These are phyloP conservation scores for Pogostemon cablin DNA, from an alignment of 257 asterid genomes.

Conservation along the genomic window DNA sequence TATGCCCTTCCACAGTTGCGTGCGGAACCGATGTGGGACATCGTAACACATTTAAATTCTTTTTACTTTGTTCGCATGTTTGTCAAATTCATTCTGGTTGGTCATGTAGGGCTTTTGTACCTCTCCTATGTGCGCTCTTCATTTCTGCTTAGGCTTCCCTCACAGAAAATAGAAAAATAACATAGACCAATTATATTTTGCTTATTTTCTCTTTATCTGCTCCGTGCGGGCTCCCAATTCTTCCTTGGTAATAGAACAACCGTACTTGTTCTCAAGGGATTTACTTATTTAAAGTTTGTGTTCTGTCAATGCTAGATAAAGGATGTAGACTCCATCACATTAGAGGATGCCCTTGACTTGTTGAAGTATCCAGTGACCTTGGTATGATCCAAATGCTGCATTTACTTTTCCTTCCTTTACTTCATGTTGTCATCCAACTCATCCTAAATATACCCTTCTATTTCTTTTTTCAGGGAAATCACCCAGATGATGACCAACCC, in stretches of 20 bases:
- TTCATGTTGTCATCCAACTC: conserved; percentile 25
- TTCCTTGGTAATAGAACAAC: background rate
- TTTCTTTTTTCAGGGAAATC: conserved; percentile 62
- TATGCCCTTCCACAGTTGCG: no score
- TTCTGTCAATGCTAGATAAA: conserved; percentile 49
- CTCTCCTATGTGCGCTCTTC: background rate
- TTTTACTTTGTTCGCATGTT: background rate
- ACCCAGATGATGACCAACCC: conserved; percentile 71
- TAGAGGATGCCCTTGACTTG: conserved; percentile 78
- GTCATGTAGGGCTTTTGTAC: background rate
- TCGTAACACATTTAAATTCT: background rate
- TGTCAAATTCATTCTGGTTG: background rate
- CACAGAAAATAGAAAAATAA: background rate
- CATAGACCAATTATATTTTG: background rate
- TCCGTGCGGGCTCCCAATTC: background rate
- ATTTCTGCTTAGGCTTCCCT: background rate
- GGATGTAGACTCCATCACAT: conserved; percentile 63
- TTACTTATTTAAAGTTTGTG: conserved; percentile 26
- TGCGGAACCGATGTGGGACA: no score
- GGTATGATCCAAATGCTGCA: conserved; percentile 43
- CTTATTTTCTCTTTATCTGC: background rate
- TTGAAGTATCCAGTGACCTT: conserved; percentile 82
- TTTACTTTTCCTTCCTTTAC: conserved; percentile 17
- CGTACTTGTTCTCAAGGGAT: conserved; percentile 10
- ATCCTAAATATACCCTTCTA: conserved; percentile 27